A percentile compares a stretch with the other conserved stretches of the same genome.
phyloP scores from a whole-genome alignment of 2,329 filamentous ascomycete genomes.

The Trichoderma citrinoviride region DNA sequence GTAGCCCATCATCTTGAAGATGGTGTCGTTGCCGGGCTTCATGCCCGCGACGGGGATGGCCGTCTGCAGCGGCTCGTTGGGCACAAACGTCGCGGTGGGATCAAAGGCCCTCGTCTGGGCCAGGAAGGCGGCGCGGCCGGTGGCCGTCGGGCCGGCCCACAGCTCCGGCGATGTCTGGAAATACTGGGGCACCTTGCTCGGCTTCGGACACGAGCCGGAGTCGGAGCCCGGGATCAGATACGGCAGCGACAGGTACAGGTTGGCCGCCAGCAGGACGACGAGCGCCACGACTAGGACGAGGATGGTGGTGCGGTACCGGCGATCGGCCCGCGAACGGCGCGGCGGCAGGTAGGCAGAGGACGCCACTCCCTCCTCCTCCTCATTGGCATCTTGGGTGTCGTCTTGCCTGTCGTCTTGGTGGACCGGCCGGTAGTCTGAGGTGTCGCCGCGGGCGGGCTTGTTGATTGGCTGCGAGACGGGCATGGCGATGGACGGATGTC shows the following conservation, averaged over 20 bases:
- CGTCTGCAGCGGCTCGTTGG: slow-evolving; percentile 69
- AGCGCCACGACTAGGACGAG: slow-evolving; percentile 36
- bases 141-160: slow-evolving; percentile 66
- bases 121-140: slow-evolving; percentile 66
- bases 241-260: slow-evolving; percentile 39
- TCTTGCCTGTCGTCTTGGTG: slow-evolving; percentile 32
- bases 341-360: slow-evolving; percentile 15
- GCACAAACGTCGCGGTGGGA: slow-evolving; percentile 62
- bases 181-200: slow-evolving; percentile 55
- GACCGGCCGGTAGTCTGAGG: slow-evolving; percentile 35
- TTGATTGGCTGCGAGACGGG: not conserved
- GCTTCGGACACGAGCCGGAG: slow-evolving; percentile 34
- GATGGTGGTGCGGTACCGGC: slow-evolving; percentile 33
- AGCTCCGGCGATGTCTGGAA: slow-evolving; percentile 61
- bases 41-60: slow-evolving; percentile 63
- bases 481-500: slow-evolving; percentile 13
- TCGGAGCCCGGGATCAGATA: slow-evolving; percentile 30
- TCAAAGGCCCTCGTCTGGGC: slow-evolving; percentile 68
- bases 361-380: slow-evolving; percentile 21
- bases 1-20: slow-evolving; percentile 67
- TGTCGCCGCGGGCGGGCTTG: not conserved
- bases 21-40: slow-evolving; percentile 56
- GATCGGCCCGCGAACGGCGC: slow-evolving; percentile 27
- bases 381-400: slow-evolving; percentile 23
- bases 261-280: slow-evolving; percentile 39